phyloP scores from a whole-genome alignment of 306 rosid species.

The Rosa persica region DNA sequence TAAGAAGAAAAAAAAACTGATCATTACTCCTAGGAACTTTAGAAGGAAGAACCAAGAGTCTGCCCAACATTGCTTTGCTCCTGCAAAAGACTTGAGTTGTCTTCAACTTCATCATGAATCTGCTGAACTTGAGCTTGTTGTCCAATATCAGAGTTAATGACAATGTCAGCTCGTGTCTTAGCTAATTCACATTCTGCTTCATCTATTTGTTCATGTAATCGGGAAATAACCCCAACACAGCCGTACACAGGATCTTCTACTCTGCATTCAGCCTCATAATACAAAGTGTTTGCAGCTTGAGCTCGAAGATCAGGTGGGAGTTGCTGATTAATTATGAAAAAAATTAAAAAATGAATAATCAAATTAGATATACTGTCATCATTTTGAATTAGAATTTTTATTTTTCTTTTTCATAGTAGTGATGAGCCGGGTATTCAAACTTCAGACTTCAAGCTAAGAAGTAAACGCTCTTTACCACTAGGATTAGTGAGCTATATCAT shows the following conservation, averaged over 20 bases:
- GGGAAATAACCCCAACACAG: constrained; percentile 55
- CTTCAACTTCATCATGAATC: constrained; percentile 3
- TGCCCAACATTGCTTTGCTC: constrained; percentile 25
- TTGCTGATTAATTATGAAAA: constrained; percentile 33
- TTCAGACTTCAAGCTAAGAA: background rate
- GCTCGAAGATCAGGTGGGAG: constrained; percentile 45
- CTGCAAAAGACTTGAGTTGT: constrained; percentile 18
- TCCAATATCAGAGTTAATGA: constrained; percentile 21
- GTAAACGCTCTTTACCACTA: background rate
- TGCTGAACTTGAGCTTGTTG: constrained; percentile 15
- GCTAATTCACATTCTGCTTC: constrained; percentile 45
- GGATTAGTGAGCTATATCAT: background rate
- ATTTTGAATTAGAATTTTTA: background rate
- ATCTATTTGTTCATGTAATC: constrained; percentile 48
- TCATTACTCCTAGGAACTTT: constrained; percentile 27
- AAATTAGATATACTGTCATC: background rate
- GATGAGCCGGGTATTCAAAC: background rate
- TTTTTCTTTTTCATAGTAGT: background rate
- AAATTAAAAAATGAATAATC: background rate
- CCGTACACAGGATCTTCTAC: constrained; percentile 72
- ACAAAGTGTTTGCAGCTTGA: constrained; percentile 51
- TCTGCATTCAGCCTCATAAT: constrained; percentile 59
- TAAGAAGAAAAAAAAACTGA: background rate
- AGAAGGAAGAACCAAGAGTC: constrained; percentile 25
- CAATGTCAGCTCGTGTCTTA: constrained; percentile 51